Evolutionary conservation across 2,329 filamentous ascomycete genomes (phyloP).

Genomic region (Fusarium sp.): DNA sequence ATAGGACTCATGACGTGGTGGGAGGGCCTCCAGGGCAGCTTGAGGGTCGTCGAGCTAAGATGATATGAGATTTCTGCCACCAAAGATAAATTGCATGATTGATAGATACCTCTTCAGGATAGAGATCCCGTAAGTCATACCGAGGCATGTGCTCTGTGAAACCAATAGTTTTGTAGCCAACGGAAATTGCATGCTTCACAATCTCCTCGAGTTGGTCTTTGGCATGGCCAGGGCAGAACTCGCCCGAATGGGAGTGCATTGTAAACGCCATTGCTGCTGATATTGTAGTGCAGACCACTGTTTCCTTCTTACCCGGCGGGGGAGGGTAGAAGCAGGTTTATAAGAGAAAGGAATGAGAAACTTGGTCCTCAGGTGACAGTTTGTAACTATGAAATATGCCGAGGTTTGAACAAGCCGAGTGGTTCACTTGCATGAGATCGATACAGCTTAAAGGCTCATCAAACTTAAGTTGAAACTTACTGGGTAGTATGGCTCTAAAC

Average conservation of each 20-base stretch:
- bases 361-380: background rate
- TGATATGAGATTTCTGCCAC: constrained; percentile 15
- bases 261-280: constrained; percentile 83
- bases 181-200: constrained; percentile 79
- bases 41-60: constrained; percentile 62
- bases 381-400: background rate
- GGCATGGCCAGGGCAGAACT: constrained; percentile 94
- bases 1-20: constrained; percentile 75
- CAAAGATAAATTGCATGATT: background rate
- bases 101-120: constrained; percentile 82
- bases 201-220: constrained; percentile 86
- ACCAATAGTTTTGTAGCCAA: constrained; percentile 84
- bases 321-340: background rate
- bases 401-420: background rate
- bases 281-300: background rate
- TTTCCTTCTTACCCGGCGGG: background rate
- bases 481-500: constrained; percentile 8
- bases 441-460: constrained; percentile 16
- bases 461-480: constrained; percentile 7
- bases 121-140: constrained; percentile 77
- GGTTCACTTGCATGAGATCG: background rate
- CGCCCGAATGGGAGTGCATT: constrained; percentile 97
- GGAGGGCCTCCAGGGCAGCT: constrained; percentile 61
- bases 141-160: constrained; percentile 97
- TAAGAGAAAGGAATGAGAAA: background rate